phyloP scores from a whole-genome alignment of 495 filamentous ascomycete genomes.

The Neurospora sp. region DNA sequence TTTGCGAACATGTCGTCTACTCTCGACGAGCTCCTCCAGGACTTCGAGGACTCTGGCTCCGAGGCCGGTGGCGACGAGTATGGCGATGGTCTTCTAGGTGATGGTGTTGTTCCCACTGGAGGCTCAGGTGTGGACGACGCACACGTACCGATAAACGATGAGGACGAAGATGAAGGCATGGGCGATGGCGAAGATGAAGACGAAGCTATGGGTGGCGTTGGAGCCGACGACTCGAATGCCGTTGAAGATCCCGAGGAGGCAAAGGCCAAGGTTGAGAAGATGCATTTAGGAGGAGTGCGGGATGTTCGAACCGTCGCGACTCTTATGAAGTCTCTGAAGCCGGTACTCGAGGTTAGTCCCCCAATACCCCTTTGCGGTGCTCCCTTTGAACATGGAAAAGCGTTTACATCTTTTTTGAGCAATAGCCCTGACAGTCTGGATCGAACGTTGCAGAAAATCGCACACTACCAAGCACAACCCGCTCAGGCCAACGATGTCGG shows the following conservation, averaged over 20 bases:
- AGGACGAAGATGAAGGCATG: conserved; percentile 35
- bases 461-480: conserved; percentile 58
- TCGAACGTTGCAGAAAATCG: conserved; percentile 57
- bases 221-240: conserved; percentile 28
- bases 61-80: conserved; percentile 47
- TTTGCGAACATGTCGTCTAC: conserved; percentile 57
- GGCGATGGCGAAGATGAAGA: conserved; percentile 42
- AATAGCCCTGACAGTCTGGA: conserved; percentile 50
- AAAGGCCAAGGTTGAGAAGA: conserved; percentile 67
- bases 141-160: conserved; percentile 33
- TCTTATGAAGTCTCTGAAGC: conserved; percentile 67
- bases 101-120: conserved; percentile 6
- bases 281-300: conserved; percentile 58
- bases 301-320: conserved; percentile 67
- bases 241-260: conserved; percentile 56
- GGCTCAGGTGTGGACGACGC: conserved; percentile 16
- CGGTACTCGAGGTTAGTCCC: conserved; percentile 64
- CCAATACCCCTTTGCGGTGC: conserved; percentile 5
- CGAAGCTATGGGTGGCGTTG: conserved; percentile 44
- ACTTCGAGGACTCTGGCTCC: conserved; percentile 72
- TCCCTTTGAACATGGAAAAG: conserved; percentile 18
- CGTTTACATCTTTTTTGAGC: conserved; percentile 39
- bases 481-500: conserved; percentile 57
- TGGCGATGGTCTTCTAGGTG: conserved; percentile 32
- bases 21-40: conserved; percentile 74